A percentile compares a stretch with the other conserved stretches of the same genome.
Conservation (phyloP, 1,284 basidiomycete species). For the Ustilago esculenta region DNA sequence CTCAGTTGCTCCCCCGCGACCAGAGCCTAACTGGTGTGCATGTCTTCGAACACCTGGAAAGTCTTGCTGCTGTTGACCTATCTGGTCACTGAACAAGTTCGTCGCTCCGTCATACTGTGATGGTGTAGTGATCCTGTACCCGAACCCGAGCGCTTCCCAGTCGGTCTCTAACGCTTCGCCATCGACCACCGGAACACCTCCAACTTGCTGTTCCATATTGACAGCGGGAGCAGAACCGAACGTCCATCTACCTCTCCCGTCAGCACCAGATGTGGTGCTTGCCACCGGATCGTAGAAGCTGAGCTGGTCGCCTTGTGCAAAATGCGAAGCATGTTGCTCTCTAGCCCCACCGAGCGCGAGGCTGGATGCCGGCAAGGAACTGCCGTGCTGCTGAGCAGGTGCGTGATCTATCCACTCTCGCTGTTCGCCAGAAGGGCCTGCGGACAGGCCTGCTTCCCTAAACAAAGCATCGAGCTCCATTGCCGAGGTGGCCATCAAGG, state of each 20-base stretch:
- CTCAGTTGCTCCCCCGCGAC: constrained; percentile 12
- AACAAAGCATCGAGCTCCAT: constrained; percentile 48
- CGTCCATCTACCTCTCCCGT: constrained; percentile 10
- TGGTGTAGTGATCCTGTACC: constrained; percentile 21
- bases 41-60: not conserved
- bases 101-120: constrained; percentile 5
- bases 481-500: constrained; percentile 46
- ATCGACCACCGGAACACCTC: not conserved
- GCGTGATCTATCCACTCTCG: constrained; percentile 10
- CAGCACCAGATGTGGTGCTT: not conserved
- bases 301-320: constrained; percentile 6
- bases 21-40: not conserved
- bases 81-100: constrained; percentile 7
- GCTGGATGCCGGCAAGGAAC: not conserved
- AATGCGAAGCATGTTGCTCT: constrained; percentile 5
- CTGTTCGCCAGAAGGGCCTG: constrained; percentile 31
- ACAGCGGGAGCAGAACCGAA: not conserved
- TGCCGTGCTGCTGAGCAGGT: not conserved
- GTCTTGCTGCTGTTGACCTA: constrained; percentile 5
- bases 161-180: constrained; percentile 32
- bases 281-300: constrained; percentile 18
- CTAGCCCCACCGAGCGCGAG: not conserved
- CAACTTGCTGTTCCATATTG: constrained; percentile 1
- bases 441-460: constrained; percentile 35
- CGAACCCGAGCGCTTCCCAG: constrained; percentile 45